Conservation (phyloP, 441 rosid genomes). For the Jatropha podagrica region DNA sequence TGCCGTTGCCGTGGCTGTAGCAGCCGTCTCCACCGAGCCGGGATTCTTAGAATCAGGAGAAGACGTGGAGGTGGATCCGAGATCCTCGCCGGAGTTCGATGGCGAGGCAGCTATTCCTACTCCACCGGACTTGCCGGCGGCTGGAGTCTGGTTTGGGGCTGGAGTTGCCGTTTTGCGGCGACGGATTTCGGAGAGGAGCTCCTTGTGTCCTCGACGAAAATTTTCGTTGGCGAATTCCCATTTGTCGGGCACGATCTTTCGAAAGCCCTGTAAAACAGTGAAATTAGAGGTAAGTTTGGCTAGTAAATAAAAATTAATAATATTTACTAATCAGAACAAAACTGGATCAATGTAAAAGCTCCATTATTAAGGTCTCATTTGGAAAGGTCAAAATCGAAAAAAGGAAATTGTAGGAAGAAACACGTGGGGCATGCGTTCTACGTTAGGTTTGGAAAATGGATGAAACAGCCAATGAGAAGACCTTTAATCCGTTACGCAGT, state of each 20-base stretch:
- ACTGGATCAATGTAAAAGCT: too few species aligned
- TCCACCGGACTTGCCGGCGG: conserved; percentile 29
- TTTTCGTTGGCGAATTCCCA: conserved; percentile 94
- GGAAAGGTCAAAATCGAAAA: too few species aligned
- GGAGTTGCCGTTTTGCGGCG: conserved; percentile 59
- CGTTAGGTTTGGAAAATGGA: not conserved
- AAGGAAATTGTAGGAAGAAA: not conserved
- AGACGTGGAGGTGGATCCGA: conserved; percentile 58
- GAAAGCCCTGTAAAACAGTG: conserved; percentile 61
- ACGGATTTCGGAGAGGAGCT: conserved; percentile 64
- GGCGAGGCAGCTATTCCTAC: conserved; percentile 42
- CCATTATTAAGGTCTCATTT: too few species aligned
- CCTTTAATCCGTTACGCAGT: not conserved
- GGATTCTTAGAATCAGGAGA: conserved; percentile 40
- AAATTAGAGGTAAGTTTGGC: not conserved
- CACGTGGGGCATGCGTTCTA: conserved; percentile 5
- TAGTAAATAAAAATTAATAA: too few species aligned
- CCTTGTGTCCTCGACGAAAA: conserved; percentile 66
- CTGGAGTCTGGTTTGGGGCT: conserved; percentile 21
- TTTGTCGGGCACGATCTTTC: conserved; percentile 85
- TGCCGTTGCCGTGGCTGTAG: conserved; percentile 17
- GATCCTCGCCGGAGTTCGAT: conserved; percentile 54
- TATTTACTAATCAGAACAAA: too few species aligned
- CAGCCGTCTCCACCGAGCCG: conserved; percentile 42
- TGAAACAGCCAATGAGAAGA: not conserved